A percentile compares a stretch with the other conserved stretches of the same genome.
Evolutionary conservation across 2,329 filamentous ascomycete genomes (phyloP).

Genomic region (Trichoderma sp.): DNA sequence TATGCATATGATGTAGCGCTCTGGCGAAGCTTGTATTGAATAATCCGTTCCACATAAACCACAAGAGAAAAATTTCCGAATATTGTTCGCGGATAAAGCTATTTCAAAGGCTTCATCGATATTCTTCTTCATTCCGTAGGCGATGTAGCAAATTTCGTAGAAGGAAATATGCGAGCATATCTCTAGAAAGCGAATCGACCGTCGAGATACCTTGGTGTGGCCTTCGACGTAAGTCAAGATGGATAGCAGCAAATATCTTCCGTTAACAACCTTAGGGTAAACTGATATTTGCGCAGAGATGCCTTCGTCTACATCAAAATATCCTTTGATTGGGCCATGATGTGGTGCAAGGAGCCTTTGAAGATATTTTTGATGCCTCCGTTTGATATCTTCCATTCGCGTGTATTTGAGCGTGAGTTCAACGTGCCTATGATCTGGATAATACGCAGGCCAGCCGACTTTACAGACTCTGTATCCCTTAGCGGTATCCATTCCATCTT

Average conservation of each 20-base stretch:
- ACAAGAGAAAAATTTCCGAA: slow-evolving; percentile 11
- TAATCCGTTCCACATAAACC: slow-evolving; percentile 28
- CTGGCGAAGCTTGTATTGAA: not conserved
- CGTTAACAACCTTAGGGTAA: slow-evolving; percentile 26
- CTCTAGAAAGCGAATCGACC: not conserved
- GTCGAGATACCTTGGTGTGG: not conserved
- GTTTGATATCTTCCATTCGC: not conserved
- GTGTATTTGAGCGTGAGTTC: slow-evolving; percentile 18
- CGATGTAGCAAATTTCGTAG: not conserved
- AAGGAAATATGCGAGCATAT: not conserved
- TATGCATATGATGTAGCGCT: not conserved
- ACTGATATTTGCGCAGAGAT: not conserved
- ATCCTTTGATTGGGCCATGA: not conserved
- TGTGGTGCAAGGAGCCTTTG: slow-evolving; percentile 3
- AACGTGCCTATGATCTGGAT: slow-evolving; percentile 6
- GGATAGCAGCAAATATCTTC: slow-evolving; percentile 28
- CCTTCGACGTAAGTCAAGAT: not conserved
- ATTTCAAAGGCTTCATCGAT: not conserved
- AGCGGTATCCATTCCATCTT: not conserved
- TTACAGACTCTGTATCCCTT: not conserved
- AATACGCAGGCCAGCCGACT: not conserved
- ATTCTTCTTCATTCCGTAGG: too few species aligned
- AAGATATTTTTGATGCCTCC: slow-evolving; percentile 1
- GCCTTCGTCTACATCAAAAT: not conserved
- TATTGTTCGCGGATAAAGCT: not conserved